Conservation (phyloP, 495 filamentous ascomycete genomes). For the Talaromyces trachyspermus region DNA sequence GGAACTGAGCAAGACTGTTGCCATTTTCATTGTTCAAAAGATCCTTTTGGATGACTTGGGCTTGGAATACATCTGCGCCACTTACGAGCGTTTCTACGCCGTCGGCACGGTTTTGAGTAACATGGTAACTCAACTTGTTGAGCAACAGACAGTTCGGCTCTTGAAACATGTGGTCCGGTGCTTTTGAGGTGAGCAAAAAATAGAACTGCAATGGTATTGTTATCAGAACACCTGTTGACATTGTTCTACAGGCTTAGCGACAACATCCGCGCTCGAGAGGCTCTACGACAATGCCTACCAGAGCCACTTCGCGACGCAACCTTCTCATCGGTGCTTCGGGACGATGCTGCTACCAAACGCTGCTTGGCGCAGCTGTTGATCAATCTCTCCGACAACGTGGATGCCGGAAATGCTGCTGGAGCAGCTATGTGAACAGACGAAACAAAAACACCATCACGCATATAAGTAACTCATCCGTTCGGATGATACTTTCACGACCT, state of each 20-base stretch:
- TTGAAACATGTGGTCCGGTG: constrained; percentile 98
- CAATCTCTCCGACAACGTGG: constrained; percentile 90
- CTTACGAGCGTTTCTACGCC: constrained; percentile 98
- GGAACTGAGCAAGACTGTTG: constrained; percentile 96
- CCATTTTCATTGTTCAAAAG: constrained; percentile 99
- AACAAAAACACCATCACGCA: constrained; percentile 29
- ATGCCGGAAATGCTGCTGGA: constrained; percentile 47
- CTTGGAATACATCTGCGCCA: constrained; percentile 97
- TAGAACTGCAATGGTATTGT: too few relatives aligned
- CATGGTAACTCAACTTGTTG: constrained; percentile 95
- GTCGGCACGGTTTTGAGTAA: constrained; percentile 97
- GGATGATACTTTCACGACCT: constrained; percentile 35
- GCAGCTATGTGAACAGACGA: constrained; percentile 42
- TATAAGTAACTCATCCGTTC: constrained; percentile 32
- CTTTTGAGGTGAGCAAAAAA: constrained; percentile 67
- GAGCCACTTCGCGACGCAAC: constrained; percentile 95
- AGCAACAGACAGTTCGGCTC: constrained; percentile 91
- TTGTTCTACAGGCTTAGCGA: constrained; percentile 72
- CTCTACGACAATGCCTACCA: constrained; percentile 90
- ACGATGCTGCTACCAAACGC: constrained; percentile 96
- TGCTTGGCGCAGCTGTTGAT: constrained; percentile 95
- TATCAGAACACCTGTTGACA: too few relatives aligned
- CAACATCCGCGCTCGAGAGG: constrained; percentile 92
- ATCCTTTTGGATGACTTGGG: constrained; percentile 95
- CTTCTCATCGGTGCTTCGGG: constrained; percentile 91